Evolutionary conservation across 2,329 filamentous ascomycete genomes (phyloP).

Genomic region (Magnaporthiopsis incrustans): DNA sequence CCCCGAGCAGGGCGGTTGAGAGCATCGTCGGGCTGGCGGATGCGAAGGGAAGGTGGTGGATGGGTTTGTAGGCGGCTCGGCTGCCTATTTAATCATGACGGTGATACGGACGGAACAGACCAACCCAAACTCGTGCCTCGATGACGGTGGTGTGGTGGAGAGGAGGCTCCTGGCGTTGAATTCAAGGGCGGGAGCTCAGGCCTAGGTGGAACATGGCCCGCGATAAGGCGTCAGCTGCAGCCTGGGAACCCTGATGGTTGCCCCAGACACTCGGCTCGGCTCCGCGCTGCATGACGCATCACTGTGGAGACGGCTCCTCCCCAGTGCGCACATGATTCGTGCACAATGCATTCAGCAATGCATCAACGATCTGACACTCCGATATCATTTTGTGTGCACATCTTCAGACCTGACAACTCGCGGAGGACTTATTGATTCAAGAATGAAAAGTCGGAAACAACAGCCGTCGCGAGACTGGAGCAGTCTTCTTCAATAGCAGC

Average conservation of each 20-base stretch:
- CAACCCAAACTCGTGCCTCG: background rate
- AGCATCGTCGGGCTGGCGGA: background rate
- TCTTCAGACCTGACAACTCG: no score
- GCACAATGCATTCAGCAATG: background rate
- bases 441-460: no score
- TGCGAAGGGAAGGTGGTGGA: background rate
- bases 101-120: background rate
- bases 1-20: constrained; percentile 22
- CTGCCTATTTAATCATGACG: background rate
- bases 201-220: background rate
- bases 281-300: background rate
- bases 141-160: background rate
- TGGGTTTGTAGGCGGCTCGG: background rate
- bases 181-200: background rate
- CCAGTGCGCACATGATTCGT: background rate
- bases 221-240: background rate
- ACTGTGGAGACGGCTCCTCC: background rate
- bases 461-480: no score
- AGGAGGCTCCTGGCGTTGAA: no score
- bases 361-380: no score
- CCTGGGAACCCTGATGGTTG: background rate
- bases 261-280: background rate
- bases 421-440: no score
- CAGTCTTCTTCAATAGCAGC: no score
- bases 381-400: no score